Evolutionary conservation across 2,329 filamentous ascomycete species (phyloP).

Genomic region (Intubia oerlemansii): DNA sequence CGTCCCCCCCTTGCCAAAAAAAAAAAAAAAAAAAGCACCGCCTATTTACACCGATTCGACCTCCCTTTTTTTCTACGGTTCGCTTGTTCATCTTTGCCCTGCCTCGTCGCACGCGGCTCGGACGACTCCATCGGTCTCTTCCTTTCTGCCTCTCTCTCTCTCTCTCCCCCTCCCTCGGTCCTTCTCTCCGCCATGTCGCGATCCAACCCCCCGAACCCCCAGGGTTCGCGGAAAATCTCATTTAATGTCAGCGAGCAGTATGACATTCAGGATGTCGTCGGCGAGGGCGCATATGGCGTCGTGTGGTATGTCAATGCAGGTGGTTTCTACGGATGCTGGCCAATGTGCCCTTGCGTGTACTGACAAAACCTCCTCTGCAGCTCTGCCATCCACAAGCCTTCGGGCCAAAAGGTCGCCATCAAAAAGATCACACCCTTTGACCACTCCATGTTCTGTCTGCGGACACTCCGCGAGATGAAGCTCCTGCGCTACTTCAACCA

Average conservation of each 20-base stretch:
- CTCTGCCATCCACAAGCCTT: constrained; percentile 95
- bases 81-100: neutral
- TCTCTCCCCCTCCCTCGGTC: neutral
- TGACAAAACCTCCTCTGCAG: no score
- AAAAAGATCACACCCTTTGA: constrained; percentile 99
- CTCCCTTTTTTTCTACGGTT: no score
- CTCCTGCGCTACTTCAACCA: constrained; percentile 97
- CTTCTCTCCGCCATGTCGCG: constrained; percentile 27
- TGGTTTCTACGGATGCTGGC: no score
- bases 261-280: constrained; percentile 97
- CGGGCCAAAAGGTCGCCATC: constrained; percentile 94
- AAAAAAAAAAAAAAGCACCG: no score
- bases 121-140: no score
- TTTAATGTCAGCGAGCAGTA: constrained; percentile 99
- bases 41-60: no score
- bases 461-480: constrained; percentile 98
- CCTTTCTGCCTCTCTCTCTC: neutral
- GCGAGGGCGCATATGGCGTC: constrained; percentile 94
- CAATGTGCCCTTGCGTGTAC: no score
- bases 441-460: constrained; percentile 95
- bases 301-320: constrained; percentile 60
- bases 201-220: constrained; percentile 31
- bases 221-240: constrained; percentile 76
- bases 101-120: no score
- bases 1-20: no score